phyloP scores from a whole-genome alignment of 352 stramenopile species.

The Phytophthora sp. region DNA sequence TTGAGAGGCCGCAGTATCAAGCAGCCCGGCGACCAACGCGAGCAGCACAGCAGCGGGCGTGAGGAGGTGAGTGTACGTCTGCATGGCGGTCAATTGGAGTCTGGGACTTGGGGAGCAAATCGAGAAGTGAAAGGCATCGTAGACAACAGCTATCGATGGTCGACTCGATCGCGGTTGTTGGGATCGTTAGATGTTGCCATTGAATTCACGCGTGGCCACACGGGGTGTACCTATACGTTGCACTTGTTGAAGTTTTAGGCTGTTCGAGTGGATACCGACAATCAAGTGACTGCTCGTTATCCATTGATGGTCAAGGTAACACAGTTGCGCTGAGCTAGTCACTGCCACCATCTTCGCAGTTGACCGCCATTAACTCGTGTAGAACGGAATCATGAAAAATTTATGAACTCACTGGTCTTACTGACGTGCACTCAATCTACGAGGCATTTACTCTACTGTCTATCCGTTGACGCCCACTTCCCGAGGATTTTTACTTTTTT shows the following conservation, averaged over 20 bases:
- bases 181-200: background rate
- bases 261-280: conserved; percentile 3
- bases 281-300: background rate
- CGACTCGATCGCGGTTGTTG: background rate
- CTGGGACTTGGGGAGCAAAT: conserved; percentile 9
- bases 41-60: conserved; percentile 5
- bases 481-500: too few relatives aligned
- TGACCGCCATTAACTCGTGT: too few relatives aligned
- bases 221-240: conserved; percentile 9
- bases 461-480: too few relatives aligned
- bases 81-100: background rate
- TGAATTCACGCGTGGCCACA: background rate
- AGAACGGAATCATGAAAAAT: too few relatives aligned
- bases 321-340: background rate
- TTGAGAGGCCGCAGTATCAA: conserved; percentile 9
- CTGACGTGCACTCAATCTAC: background rate
- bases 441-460: conserved; percentile 13
- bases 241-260: conserved; percentile 1
- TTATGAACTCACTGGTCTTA: conserved; percentile 5
- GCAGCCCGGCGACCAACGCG: background rate
- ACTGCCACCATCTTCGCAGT: background rate
- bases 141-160: background rate
- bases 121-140: conserved; percentile 3
- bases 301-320: background rate
- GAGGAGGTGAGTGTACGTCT: conserved; percentile 2